Evolutionary conservation across 2,329 filamentous ascomycete genomes (phyloP).

Genomic region (Xylariaceae sp.): DNA sequence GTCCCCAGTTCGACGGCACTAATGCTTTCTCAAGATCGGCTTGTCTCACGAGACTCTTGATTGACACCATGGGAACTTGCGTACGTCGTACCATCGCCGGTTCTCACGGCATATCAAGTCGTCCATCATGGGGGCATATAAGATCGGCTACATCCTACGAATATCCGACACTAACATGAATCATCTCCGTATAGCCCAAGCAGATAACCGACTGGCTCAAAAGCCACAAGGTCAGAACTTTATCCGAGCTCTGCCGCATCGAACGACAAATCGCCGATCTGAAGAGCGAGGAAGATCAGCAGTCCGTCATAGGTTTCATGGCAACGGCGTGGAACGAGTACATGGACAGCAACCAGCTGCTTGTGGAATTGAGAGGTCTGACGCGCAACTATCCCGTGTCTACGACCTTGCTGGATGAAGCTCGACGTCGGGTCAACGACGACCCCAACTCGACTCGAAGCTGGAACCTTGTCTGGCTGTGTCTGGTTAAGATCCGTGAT

Average conservation of each 20-base stretch:
- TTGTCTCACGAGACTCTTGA: neutral
- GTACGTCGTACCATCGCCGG: conserved; percentile 4
- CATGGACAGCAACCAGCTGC: conserved; percentile 62
- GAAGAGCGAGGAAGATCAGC: conserved; percentile 53
- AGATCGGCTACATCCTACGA: neutral
- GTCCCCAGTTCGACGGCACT: neutral
- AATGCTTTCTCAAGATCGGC: conserved; percentile 2
- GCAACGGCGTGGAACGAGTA: conserved; percentile 67
- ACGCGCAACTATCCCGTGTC: conserved; percentile 64
- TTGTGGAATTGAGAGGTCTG: conserved; percentile 63
- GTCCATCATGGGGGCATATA: neutral
- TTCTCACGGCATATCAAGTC: neutral
- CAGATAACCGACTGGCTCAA: conserved; percentile 59
- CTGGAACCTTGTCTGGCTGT: conserved; percentile 73
- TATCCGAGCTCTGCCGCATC: conserved; percentile 65
- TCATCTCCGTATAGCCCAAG: conserved; percentile 26
- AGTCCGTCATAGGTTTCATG: conserved; percentile 57
- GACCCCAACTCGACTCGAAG: conserved; percentile 63
- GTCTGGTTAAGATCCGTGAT: conserved; percentile 58
- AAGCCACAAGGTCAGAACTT: conserved; percentile 65
- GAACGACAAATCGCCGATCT: conserved; percentile 59
- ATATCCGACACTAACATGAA: neutral
- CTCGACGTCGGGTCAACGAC: conserved; percentile 55
- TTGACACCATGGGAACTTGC: conserved; percentile 7
- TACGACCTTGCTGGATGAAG: conserved; percentile 58